These are phyloP conservation scores for Leavenworthia alabamica DNA, from an alignment of 345 rosid species.

Conservation along the genomic window DNA sequence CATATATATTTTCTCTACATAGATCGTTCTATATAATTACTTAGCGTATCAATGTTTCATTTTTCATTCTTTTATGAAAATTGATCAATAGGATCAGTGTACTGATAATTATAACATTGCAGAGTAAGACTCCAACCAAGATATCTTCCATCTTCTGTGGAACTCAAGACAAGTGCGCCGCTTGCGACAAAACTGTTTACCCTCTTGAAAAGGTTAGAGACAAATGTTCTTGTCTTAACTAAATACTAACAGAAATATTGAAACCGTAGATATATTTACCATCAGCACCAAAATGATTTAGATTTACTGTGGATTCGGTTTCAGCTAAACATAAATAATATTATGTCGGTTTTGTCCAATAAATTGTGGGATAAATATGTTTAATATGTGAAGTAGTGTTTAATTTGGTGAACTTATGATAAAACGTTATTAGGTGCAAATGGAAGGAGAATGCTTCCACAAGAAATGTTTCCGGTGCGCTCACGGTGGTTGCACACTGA, in stretches of 20 bases:
- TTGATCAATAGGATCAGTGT: background rate
- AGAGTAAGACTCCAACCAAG: conserved; percentile 75
- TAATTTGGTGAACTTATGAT: background rate
- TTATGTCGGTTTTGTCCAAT: background rate
- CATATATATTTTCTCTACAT: background rate
- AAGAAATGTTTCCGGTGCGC: conserved; percentile 97
- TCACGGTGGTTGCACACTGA: conserved; percentile 78
- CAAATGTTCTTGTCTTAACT: background rate
- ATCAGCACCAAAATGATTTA: background rate
- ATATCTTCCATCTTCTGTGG: conserved; percentile 80
- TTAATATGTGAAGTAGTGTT: background rate
- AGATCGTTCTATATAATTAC: background rate
- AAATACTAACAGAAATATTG: background rate
- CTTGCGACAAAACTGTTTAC: conserved; percentile 82
- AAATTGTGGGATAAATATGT: background rate
- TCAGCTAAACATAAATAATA: background rate
- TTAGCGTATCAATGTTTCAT: background rate
- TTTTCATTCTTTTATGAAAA: background rate
- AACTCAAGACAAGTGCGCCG: conserved; percentile 90
- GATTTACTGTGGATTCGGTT: background rate
- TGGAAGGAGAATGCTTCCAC: conserved; percentile 96
- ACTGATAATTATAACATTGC: conserved; percentile 19
- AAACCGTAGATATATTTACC: background rate
- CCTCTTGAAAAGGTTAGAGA: conserved; percentile 83
- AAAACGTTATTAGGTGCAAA: conserved; percentile 36